phyloP scores from a whole-genome alignment of 768 basidiomycete species.

The Lactarius psammicola region DNA sequence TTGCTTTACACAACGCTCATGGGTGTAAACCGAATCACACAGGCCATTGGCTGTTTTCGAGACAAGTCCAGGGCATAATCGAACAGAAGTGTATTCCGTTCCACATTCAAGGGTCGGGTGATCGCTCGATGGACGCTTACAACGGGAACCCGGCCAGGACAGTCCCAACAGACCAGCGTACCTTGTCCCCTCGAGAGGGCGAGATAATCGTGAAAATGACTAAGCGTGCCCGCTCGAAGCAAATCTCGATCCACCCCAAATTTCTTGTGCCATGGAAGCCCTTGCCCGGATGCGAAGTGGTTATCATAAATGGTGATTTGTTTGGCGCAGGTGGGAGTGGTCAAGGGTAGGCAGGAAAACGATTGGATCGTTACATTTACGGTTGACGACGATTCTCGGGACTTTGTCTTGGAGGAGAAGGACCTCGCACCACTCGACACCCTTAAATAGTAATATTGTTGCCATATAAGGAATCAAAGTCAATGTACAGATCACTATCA shows the following conservation, averaged over 20 bases:
- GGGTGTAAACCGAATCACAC: no score
- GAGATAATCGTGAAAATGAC: background rate
- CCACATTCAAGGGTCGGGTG: background rate
- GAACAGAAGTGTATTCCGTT: background rate
- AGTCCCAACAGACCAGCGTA: background rate
- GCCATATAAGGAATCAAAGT: background rate
- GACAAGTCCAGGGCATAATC: background rate
- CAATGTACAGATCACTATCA: no score
- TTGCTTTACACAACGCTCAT: no score
- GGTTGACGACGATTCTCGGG: background rate
- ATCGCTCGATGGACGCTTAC: background rate
- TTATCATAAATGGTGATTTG: background rate
- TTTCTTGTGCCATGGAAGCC: background rate
- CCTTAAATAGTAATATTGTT: background rate
- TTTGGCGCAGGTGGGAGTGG: rapidly evolving
- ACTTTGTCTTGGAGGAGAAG: background rate
- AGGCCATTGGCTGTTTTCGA: background rate
- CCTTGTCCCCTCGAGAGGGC: background rate
- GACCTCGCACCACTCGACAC: background rate
- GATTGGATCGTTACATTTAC: background rate
- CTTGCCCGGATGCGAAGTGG: background rate
- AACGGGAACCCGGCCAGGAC: background rate
- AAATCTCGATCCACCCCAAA: background rate
- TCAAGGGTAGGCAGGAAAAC: background rate
- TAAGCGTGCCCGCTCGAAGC: background rate